Base-by-base conservation (phyloP, 2,329 filamentous ascomycete species). In the Cladosporium sp. region DNA sequence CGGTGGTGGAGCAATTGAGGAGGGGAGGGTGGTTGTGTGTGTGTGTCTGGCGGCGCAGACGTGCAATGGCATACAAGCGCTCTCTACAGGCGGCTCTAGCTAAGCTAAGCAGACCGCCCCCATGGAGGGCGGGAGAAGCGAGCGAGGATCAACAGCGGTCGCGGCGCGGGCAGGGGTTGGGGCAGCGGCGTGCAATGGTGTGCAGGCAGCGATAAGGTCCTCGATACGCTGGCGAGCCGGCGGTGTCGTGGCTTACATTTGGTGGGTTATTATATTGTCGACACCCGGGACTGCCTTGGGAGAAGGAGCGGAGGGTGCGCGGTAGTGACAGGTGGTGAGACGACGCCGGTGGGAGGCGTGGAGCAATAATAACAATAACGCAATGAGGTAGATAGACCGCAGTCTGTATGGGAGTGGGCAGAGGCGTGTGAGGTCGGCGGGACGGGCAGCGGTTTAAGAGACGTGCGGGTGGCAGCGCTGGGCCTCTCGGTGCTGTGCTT, bases 71-170 rank as follows among this genome's bases (percentile, higher is more conserved):
- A 50, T 50, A 35, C 32, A 80, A 1, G 87, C 87, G 85, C 85
- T 90, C 68, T 93, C 87, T 2, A 87, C 76, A 7, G 34, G 48
- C 40, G 34, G 48, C 48, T 50, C 48, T 50, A 43, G 78, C 84
- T 3, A n/a, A 35, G 9, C 72, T 77, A 57, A 77, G 78, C n/a
- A 92, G 73, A 1, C 79, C 79, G 5, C 68, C 18, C 9, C 14
- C 9, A 18, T 9, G 4, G 38, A 14, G 38, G 13, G 11, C 18
- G 22, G 22, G 38, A n/a, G 38, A 41, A 18, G 38, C 34, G 34
- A 37, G n/a, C 5, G 11, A 5, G n/a, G 34, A 37, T 14, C 34
- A 37, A 11, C 22, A 28, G 22, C 22, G 22, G 22, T 28, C 22
- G 22, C 22, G 22, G 22, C 22, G 22, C 22, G 22, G 22, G 22